Evolutionary conservation across 2,329 filamentous ascomycete species (phyloP).

Genomic region (Ophiocordyceps robertsii): DNA sequence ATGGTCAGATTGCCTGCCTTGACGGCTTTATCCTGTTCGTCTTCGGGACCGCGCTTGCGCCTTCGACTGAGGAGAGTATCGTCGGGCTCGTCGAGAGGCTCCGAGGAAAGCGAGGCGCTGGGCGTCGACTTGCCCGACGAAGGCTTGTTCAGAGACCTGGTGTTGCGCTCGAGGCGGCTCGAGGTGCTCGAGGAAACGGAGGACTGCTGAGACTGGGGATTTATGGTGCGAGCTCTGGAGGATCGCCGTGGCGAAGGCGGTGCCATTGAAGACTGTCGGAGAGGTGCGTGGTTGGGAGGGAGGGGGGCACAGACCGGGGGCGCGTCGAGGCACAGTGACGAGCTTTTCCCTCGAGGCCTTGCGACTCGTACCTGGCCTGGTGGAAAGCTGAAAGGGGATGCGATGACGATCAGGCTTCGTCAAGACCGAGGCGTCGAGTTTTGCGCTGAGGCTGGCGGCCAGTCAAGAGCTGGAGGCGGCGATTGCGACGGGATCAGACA

Average conservation of each 20-base stretch:
- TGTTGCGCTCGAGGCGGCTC: conserved; percentile 59
- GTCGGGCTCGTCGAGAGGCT: conserved; percentile 52
- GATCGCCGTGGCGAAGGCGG: conserved; percentile 68
- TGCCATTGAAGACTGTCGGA: conserved; percentile 35
- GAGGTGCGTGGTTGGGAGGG: conserved; percentile 10
- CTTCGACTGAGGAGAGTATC: conserved; percentile 64
- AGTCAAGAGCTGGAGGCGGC: neutral
- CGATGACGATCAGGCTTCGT: conserved; percentile 9
- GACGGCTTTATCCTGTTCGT: conserved; percentile 37
- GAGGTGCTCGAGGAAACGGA: conserved; percentile 72
- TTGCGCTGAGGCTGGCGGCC: conserved; percentile 6
- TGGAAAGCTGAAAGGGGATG: neutral
- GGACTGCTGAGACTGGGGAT: conserved; percentile 64
- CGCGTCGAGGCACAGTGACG: neutral
- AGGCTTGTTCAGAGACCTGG: conserved; percentile 58
- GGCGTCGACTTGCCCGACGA: conserved; percentile 66
- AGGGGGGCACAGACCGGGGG: neutral
- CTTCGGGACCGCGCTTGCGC: conserved; percentile 60
- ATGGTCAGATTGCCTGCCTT: conserved; percentile 33
- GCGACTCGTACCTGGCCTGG: neutral
- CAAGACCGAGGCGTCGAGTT: conserved; percentile 6
- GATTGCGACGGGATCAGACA: conserved; percentile 6
- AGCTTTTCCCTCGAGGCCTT: neutral
- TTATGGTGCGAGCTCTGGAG: conserved; percentile 73
- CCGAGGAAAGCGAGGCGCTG: conserved; percentile 58